Evolutionary conservation across 768 basidiomycete genomes (phyloP).

Genomic region (Leccinum disarticulatum): DNA sequence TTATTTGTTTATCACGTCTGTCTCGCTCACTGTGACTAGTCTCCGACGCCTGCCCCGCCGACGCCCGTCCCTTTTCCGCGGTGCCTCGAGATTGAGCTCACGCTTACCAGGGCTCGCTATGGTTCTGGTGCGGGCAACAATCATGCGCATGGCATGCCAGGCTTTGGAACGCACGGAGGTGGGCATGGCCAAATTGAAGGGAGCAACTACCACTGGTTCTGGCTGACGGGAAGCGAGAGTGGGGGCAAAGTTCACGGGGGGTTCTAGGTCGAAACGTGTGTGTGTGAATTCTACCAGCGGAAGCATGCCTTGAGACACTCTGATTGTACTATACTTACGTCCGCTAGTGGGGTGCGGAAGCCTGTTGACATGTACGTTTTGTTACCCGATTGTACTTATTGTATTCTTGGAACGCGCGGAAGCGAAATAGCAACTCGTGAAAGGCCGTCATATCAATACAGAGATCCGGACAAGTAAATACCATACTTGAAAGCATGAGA

Average conservation of each 20-base stretch:
- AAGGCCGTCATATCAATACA: not conserved
- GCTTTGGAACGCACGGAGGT: conserved; percentile 20
- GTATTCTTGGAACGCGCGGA: not conserved
- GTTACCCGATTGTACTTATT: not conserved
- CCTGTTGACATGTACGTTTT: not conserved
- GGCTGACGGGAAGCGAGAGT: conserved; percentile 16
- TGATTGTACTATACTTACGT: not conserved
- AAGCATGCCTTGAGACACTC: not conserved
- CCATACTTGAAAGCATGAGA: not conserved
- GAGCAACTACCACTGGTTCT: conserved; percentile 26
- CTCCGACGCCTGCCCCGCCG: conserved; percentile 11
- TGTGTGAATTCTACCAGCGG: too few species aligned
- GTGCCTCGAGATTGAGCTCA: conserved; percentile 12
- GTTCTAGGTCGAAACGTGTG: not conserved
- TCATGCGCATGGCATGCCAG: conserved; percentile 14
- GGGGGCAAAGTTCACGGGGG: conserved; percentile 1
- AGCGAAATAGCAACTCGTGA: not conserved
- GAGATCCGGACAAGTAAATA: not conserved
- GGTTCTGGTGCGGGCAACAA: conserved; percentile 14
- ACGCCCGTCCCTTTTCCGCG: conserved; percentile 9
- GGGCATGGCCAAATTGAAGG: conserved; percentile 20
- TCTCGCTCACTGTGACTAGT: conserved; percentile 6
- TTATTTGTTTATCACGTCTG: not conserved
- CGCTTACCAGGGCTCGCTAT: conserved; percentile 9
- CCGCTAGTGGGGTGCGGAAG: not conserved